A percentile compares a stretch with the other conserved stretches of the same genome.
Conservation (phyloP, 768 basidiomycete genomes). For the Mycena venus region DNA sequence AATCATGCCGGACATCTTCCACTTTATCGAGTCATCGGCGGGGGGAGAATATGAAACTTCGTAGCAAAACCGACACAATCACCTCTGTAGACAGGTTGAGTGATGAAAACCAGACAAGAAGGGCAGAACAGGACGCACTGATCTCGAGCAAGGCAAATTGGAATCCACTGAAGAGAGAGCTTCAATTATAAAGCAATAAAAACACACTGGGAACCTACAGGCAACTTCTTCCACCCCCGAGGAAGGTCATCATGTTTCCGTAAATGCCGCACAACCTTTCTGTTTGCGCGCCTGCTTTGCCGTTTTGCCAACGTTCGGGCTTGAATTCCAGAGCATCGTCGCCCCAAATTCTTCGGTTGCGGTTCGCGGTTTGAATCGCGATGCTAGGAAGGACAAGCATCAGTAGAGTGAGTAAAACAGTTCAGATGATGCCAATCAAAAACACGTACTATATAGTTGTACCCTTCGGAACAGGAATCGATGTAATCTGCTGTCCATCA, state of each 20-base stretch:
- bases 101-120: neutral
- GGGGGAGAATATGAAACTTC: neutral
- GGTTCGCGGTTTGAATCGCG: neutral
- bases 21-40: neutral
- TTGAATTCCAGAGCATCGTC: slow-evolving; percentile 1
- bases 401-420: no score
- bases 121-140: neutral
- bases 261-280: slow-evolving; percentile 1
- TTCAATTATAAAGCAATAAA: neutral
- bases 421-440: no score
- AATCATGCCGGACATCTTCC: neutral
- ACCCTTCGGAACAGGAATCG: neutral
- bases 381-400: no score
- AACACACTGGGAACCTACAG: neutral
- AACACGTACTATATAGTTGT: neutral
- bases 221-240: slow-evolving; percentile 3
- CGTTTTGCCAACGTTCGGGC: slow-evolving; percentile 42
- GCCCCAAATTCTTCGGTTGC: neutral
- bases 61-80: neutral
- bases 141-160: neutral
- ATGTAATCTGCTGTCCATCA: neutral
- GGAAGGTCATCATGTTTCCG: slow-evolving; percentile 14
- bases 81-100: neutral
- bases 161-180: neutral
- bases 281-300: neutral